Evolutionary conservation across 1,284 basidiomycete genomes (phyloP).

Genomic region (Tilletia horrida): DNA sequence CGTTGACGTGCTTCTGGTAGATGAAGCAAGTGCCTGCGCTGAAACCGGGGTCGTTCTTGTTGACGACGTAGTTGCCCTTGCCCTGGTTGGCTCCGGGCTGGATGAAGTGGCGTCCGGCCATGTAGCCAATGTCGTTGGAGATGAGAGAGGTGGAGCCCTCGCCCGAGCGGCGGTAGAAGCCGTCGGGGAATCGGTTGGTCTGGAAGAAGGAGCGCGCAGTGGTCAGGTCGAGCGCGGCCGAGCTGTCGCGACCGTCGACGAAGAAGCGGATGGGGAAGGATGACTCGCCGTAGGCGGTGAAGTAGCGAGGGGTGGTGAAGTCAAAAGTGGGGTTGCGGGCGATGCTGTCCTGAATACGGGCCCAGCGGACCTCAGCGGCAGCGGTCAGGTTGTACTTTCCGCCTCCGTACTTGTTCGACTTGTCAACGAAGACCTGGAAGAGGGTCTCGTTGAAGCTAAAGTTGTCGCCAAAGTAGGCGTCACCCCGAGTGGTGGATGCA

Average conservation of each 20-base stretch:
- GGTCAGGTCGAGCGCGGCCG: slow-evolving; percentile 13
- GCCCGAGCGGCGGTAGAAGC: slow-evolving; percentile 15
- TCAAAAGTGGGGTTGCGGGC: slow-evolving; percentile 15
- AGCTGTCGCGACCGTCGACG: slow-evolving; percentile 14
- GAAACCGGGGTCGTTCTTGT: slow-evolving; percentile 8
- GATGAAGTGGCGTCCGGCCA: slow-evolving; percentile 14
- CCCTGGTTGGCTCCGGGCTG: slow-evolving; percentile 8
- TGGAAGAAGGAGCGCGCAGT: slow-evolving; percentile 9
- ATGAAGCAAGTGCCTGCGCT: not conserved
- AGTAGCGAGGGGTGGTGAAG: slow-evolving; percentile 17
- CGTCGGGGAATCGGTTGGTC: slow-evolving; percentile 8
- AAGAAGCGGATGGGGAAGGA: slow-evolving; percentile 12
- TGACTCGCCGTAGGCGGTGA: slow-evolving; percentile 13
- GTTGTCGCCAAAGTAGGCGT: slow-evolving; percentile 26
- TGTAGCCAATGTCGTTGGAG: not conserved
- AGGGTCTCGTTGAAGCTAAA: slow-evolving; percentile 24
- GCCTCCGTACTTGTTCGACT: slow-evolving; percentile 26
- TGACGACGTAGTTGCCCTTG: slow-evolving; percentile 8
- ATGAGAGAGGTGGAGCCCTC: not conserved
- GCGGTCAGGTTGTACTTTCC: slow-evolving; percentile 24
- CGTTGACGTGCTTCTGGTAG: slow-evolving; percentile 15
- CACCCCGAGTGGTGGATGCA: slow-evolving; percentile 24
- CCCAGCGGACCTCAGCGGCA: slow-evolving; percentile 14
- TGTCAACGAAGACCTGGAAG: slow-evolving; percentile 24
- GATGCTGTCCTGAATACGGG: slow-evolving; percentile 17